Percentiles rank a stretch among this genome's conserved stretches.
Evolutionary conservation across 2,329 filamentous ascomycete genomes (phyloP).

Genomic region (Xylariaceae sp.): DNA sequence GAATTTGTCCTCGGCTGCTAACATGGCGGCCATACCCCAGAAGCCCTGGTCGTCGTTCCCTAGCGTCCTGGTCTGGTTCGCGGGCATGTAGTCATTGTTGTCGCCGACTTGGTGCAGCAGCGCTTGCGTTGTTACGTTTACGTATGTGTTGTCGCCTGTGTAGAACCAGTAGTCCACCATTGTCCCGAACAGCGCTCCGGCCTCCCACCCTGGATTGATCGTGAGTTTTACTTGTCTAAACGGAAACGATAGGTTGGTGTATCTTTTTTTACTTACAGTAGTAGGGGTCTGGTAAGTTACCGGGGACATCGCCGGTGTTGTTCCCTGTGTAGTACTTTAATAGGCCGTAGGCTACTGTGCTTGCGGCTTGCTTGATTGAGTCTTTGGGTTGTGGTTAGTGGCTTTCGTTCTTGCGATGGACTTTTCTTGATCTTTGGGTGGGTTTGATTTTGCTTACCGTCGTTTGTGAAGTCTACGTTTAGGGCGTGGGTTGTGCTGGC

Average conservation of each 20-base stretch:
- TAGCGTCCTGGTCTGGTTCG: conserved; percentile 56
- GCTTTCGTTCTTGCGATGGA: background rate
- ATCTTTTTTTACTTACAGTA: conserved; percentile 50
- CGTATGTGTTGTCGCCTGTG: conserved; percentile 64
- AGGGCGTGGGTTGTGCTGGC: background rate
- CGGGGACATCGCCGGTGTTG: conserved; percentile 54
- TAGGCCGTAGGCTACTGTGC: conserved; percentile 33
- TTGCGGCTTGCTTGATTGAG: conserved; percentile 43
- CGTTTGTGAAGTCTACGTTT: background rate
- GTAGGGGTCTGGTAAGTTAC: conserved; percentile 57
- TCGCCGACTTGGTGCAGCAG: conserved; percentile 57
- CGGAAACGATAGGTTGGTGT: no score
- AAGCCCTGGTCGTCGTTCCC: conserved; percentile 79
- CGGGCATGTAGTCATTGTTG: conserved; percentile 61
- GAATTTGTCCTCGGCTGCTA: conserved; percentile 72
- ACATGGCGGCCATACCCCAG: conserved; percentile 80
- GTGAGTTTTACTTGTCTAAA: no score
- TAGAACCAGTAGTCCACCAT: conserved; percentile 69
- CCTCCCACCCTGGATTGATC: conserved; percentile 59
- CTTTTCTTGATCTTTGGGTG: no score
- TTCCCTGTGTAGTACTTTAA: conserved; percentile 45
- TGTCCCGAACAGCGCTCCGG: conserved; percentile 66
- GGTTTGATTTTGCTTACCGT: no score
- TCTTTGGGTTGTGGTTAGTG: conserved; percentile 41
- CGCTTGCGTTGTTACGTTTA: conserved; percentile 54